Percentiles rank a stretch among this genome's conserved stretches.
These are phyloP conservation scores for Debaryomyces singareniensis DNA, from an alignment of 1,139 yeast species.

Conservation along the genomic window DNA sequence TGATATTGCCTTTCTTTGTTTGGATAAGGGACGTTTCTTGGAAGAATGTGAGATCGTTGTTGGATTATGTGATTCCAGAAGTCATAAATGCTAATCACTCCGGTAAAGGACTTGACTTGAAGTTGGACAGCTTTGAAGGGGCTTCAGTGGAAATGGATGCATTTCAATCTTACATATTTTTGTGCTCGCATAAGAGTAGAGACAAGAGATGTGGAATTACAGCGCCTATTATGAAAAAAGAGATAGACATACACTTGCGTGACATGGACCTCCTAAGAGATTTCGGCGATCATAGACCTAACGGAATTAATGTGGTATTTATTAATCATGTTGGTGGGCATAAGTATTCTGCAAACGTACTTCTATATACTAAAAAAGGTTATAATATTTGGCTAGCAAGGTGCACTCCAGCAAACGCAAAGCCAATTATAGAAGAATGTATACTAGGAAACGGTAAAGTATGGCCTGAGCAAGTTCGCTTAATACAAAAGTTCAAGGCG, in stretches of 20 bases:
- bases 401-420: constrained; percentile 70
- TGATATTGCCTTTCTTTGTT: constrained; percentile 75
- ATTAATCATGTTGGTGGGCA: constrained; percentile 95
- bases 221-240: constrained; percentile 85
- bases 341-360: constrained; percentile 83
- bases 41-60: constrained; percentile 37
- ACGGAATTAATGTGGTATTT: constrained; percentile 64
- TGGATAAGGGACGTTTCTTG: constrained; percentile 52
- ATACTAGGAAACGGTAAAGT: constrained; percentile 58
- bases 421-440: constrained; percentile 70
- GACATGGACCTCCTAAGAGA: constrained; percentile 71
- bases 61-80: constrained; percentile 40
- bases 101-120: constrained; percentile 3
- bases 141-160: constrained; percentile 21
- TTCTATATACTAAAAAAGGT: constrained; percentile 63
- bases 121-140: constrained; percentile 9
- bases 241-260: constrained; percentile 66
- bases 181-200: constrained; percentile 87
- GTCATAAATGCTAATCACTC: constrained; percentile 23
- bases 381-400: constrained; percentile 86
- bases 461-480: constrained; percentile 66
- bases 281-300: constrained; percentile 60
- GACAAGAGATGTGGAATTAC: constrained; percentile 93
- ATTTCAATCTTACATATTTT: constrained; percentile 54
- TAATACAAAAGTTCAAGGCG: constrained; percentile 48